Conservation (phyloP, 2,329 filamentous ascomycete genomes). For the Ophidiomyces ophidiicola region DNA sequence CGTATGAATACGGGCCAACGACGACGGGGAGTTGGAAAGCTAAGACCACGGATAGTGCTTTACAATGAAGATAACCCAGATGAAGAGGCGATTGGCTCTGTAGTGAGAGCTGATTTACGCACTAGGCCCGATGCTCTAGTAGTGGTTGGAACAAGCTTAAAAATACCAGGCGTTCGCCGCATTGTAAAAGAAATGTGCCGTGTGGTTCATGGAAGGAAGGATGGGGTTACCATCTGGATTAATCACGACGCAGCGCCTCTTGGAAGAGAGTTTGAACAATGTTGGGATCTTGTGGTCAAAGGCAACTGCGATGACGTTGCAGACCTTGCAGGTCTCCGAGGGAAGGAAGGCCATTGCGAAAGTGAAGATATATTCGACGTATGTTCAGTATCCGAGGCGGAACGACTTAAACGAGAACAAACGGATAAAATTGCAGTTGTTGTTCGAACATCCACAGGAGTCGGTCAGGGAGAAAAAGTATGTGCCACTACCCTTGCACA, state of each 20-base stretch:
- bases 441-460: constrained; percentile 23
- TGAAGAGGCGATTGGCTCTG: constrained; percentile 86
- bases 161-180: constrained; percentile 81
- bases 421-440: constrained; percentile 32
- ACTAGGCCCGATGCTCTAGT: constrained; percentile 80
- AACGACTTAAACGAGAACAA: constrained; percentile 31
- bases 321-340: constrained; percentile 51
- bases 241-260: constrained; percentile 77
- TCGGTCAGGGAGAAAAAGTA: constrained; percentile 21
- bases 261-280: constrained; percentile 74
- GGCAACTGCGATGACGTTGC: constrained; percentile 85
- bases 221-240: constrained; percentile 87
- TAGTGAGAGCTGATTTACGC: constrained; percentile 74
- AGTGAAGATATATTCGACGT: constrained; percentile 31
- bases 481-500: neutral
- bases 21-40: constrained; percentile 80
- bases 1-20: constrained; percentile 72
- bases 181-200: constrained; percentile 86
- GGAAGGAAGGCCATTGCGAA: constrained; percentile 45
- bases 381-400: constrained; percentile 35
- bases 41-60: constrained; percentile 85
- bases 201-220: constrained; percentile 61
- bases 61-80: constrained; percentile 98
- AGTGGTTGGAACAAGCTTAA: constrained; percentile 89
- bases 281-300: constrained; percentile 82